Evolutionary conservation across 2,329 filamentous ascomycete species (phyloP).

Genomic region (Stromatinia cepivora): DNA sequence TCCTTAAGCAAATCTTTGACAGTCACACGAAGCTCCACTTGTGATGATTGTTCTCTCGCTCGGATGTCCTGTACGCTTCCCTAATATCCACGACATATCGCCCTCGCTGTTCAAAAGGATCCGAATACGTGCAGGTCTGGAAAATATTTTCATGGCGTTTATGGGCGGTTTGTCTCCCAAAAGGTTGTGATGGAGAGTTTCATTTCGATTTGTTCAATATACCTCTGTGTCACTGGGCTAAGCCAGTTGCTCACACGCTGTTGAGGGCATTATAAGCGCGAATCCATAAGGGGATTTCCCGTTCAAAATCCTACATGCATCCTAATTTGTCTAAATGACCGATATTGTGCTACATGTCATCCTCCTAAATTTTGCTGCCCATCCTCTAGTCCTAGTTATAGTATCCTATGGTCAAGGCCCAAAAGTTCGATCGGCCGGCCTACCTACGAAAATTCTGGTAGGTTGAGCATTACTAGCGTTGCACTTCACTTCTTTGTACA

Average conservation of each 20-base stretch:
- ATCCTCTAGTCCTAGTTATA: background rate
- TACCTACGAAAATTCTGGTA: background rate
- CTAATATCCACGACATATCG: slow-evolving; percentile 4
- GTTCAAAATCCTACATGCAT: background rate
- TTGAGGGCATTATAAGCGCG: background rate
- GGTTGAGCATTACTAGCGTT: no score
- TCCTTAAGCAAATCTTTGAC: slow-evolving; percentile 28
- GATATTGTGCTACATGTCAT: background rate
- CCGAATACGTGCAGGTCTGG: background rate
- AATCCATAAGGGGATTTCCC: slow-evolving; percentile 4
- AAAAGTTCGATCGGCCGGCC: background rate
- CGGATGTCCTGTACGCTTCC: background rate
- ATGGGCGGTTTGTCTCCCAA: slow-evolving; percentile 6
- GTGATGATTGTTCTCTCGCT: slow-evolving; percentile 18
- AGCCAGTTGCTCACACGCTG: background rate
- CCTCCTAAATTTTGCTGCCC: background rate
- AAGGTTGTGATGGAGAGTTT: background rate
- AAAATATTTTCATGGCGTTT: background rate
- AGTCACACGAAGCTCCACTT: slow-evolving; percentile 16
- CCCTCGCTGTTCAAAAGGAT: slow-evolving; percentile 2
- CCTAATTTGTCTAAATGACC: background rate
- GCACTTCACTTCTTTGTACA: background rate
- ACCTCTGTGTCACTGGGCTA: background rate
- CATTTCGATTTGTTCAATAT: background rate
- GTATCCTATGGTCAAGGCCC: background rate